These are phyloP conservation scores for Plasmodium gaboni DNA, from an alignment of 169 alveolate genomes.

Conservation along the genomic window DNA sequence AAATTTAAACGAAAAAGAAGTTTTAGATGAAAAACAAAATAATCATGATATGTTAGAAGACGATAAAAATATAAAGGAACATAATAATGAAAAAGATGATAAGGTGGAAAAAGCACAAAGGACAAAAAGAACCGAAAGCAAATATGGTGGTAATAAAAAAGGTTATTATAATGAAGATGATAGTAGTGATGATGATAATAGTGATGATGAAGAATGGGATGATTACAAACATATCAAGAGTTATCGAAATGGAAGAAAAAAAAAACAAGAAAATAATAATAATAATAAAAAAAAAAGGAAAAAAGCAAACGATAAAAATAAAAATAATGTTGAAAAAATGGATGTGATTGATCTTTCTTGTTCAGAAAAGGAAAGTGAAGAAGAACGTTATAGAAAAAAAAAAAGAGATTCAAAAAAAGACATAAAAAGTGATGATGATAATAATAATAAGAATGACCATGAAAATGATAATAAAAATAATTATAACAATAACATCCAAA, in stretches of 20 bases:
- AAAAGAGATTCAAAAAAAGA: neutral
- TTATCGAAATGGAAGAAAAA: neutral
- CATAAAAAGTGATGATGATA: neutral
- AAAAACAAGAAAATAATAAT: neutral
- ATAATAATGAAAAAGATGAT: neutral
- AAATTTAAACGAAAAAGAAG: neutral
- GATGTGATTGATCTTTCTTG: no score
- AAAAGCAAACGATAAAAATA: neutral
- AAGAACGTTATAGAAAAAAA: no score
- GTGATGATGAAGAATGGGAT: no score
- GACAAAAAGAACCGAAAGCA: neutral
- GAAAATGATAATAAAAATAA: neutral
- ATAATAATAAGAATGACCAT: neutral
- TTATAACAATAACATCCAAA: neutral
- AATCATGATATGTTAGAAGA: constrained; percentile 6
- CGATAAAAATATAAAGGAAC: neutral
- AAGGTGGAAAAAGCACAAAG: neutral
- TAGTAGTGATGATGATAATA: constrained; percentile 1
- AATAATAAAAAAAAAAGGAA: neutral
- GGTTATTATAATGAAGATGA: constrained; percentile 4
- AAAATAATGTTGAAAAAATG: no score
- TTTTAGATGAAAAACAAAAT: neutral
- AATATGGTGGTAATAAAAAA: neutral
- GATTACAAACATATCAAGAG: no score
- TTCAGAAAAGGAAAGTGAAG: no score